Evolutionary conservation across 768 basidiomycete genomes (phyloP).

Genomic region (Lyophyllum decastes): DNA sequence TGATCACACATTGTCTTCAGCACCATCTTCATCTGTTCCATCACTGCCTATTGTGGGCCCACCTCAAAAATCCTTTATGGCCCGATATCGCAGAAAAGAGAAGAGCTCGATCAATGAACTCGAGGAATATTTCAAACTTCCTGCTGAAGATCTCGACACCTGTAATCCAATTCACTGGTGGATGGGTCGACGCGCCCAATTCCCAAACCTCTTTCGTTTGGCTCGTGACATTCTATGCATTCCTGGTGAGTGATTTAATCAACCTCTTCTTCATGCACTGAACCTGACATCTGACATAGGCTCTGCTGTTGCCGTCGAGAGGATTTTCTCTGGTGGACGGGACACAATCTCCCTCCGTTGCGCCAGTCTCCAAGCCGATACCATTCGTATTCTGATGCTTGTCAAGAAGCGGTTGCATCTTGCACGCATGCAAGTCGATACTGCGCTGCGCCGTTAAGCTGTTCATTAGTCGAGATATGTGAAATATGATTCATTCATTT

Average conservation of each 20-base stretch:
- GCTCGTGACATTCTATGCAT: conserved; percentile 10
- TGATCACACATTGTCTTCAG: not conserved
- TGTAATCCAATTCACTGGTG: conserved; percentile 34
- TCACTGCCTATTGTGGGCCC: no score
- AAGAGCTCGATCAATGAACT: conserved; percentile 17
- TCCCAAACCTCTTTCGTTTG: conserved; percentile 13
- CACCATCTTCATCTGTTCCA: not conserved
- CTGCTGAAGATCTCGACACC: conserved; percentile 24
- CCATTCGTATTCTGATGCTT: conserved; percentile 7
- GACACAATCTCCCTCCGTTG: conserved; percentile 22
- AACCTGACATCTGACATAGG: conserved; percentile 6
- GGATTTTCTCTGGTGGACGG: conserved; percentile 20
- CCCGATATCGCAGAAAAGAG: not conserved
- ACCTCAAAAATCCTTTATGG: not conserved
- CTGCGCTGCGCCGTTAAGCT: not conserved
- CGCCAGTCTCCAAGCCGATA: conserved; percentile 21
- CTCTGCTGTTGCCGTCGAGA: conserved; percentile 22
- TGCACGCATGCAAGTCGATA: not conserved
- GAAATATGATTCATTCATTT: no score
- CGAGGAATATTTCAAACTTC: conserved; percentile 23
- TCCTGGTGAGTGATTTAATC: conserved; percentile 11
- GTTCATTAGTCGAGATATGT: no score
- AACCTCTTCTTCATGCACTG: no score
- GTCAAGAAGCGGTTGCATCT: not conserved
- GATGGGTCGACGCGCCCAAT: conserved; percentile 12